phyloP scores from a whole-genome alignment of 768 basidiomycete genomes.

The Trametes cinnabarina region DNA sequence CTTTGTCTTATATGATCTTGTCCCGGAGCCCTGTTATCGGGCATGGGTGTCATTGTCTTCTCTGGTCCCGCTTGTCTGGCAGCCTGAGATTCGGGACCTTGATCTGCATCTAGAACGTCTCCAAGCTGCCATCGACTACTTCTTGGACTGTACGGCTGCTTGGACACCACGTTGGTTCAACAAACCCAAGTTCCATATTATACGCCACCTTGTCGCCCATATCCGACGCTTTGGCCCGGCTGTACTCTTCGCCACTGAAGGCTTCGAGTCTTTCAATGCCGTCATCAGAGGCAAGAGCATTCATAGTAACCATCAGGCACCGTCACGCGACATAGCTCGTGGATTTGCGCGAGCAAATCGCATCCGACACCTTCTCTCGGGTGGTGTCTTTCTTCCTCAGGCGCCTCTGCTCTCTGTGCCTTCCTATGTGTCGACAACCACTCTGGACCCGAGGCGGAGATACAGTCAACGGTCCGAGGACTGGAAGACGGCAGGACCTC shows the following conservation, averaged over 20 bases:
- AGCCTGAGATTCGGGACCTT: conserved; percentile 34
- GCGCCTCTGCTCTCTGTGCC: no score
- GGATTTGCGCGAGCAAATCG: not conserved
- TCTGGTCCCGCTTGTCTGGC: conserved; percentile 39
- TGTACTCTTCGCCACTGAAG: conserved; percentile 19
- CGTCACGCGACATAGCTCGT: not conserved
- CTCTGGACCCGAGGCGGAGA: no score
- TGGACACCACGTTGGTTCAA: conserved; percentile 24
- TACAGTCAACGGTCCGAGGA: not conserved
- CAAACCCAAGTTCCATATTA: conserved; percentile 29
- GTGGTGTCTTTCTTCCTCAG: not conserved
- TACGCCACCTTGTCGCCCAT: conserved; percentile 24
- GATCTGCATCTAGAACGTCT: conserved; percentile 31
- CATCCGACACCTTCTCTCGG: no score
- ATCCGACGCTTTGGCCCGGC: conserved; percentile 26
- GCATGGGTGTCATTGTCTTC: conserved; percentile 36
- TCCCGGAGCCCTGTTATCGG: conserved; percentile 26
- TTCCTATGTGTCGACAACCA: no score
- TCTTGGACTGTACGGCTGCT: not conserved
- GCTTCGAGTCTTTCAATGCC: conserved; percentile 26
- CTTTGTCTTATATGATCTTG: conserved; percentile 37
- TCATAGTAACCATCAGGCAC: conserved; percentile 2
- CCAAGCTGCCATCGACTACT: no score
- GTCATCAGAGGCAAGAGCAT: conserved; percentile 17
- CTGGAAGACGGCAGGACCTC: not conserved